A percentile compares a stretch with the other conserved stretches of the same genome.
Evolutionary conservation across 2,329 filamentous ascomycete genomes (phyloP).

Genomic region (Diaporthe vexans): DNA sequence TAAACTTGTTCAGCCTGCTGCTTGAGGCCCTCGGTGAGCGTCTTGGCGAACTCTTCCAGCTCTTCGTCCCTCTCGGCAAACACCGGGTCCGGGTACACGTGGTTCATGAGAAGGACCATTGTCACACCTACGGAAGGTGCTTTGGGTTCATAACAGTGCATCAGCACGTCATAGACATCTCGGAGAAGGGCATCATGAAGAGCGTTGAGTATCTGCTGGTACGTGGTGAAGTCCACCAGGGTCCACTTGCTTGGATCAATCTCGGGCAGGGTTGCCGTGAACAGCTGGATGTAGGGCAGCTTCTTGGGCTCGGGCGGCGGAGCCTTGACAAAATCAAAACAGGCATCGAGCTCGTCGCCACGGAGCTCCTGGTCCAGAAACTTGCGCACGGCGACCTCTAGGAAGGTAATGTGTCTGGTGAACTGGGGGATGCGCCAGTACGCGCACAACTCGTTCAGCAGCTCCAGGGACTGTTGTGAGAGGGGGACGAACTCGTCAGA

Average conservation of each 20-base stretch:
- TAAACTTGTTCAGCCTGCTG: slow-evolving; percentile 86
- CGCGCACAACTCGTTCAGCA: slow-evolving; percentile 86
- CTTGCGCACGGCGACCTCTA: slow-evolving; percentile 88
- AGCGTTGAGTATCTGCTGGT: slow-evolving; percentile 80
- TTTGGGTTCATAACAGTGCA: slow-evolving; percentile 91
- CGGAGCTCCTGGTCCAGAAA: slow-evolving; percentile 87
- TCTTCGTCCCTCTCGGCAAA: slow-evolving; percentile 82
- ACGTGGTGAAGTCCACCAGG: slow-evolving; percentile 75
- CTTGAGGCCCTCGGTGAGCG: slow-evolving; percentile 79
- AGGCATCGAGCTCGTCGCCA: slow-evolving; percentile 84
- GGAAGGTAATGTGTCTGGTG: slow-evolving; percentile 82
- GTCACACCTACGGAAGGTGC: slow-evolving; percentile 84
- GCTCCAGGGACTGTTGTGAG: slow-evolving; percentile 85
- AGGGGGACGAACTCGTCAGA: slow-evolving; percentile 65
- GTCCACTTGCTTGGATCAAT: slow-evolving; percentile 77
- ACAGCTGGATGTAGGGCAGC: slow-evolving; percentile 67
- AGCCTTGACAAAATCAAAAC: slow-evolving; percentile 86
- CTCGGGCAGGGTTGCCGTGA: slow-evolving; percentile 64
- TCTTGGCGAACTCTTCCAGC: slow-evolving; percentile 77
- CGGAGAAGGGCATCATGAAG: slow-evolving; percentile 87
- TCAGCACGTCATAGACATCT: slow-evolving; percentile 89
- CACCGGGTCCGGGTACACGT: slow-evolving; percentile 83
- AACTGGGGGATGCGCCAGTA: slow-evolving; percentile 92
- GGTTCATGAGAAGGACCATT: slow-evolving; percentile 84
- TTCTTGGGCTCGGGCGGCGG: slow-evolving; percentile 77